Base-by-base conservation (phyloP, 352 stramenopile genomes). In the Phytophthora pseudosyringae region DNA sequence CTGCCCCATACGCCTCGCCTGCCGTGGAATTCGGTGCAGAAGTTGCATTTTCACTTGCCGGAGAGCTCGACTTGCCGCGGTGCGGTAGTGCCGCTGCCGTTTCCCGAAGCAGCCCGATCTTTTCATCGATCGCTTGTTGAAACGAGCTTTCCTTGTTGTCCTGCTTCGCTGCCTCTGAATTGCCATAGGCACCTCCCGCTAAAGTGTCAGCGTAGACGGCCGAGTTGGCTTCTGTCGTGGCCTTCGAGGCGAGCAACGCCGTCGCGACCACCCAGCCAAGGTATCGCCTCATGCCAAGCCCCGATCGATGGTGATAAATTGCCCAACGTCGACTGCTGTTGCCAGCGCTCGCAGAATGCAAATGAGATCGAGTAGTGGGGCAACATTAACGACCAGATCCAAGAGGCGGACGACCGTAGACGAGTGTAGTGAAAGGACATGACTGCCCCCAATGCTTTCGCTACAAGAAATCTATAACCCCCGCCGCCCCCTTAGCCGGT, bases 271-370 rank as follows among this genome's bases (percentile, higher is more conserved):
- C 41, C 43, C 41, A 62, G 26, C 13, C 32, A 52, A 71, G 18
- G 48, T 58, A 58, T 16, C 29, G 28, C 43, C 58, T 67, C 63
- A 71, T 71, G 13, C 5, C 16, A 15, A 69, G 48, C 40, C 21
- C 60, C 35, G 45, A 15, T n/a, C 8, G 41, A 46, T 26, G 25
- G 12, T 7, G n/a, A 44, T 9, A n/a, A 28, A 5, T 46, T 11
- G 7, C 31, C 31, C 31, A 12, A 12, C 31, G 31, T 35, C 31
- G 31, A 35, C 7, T 35, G 31, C 31, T 7, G 11, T 35, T 35
- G 7, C 31, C 31, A 7, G 7, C 31, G 2, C 1, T 35, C 2
- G 31, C 1, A 35, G 31, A 35, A 35, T 5, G 31, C 31, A 35
- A 35, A 35, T 35, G 31, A 35, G 31, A 35, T 35, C 31, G 31